Evolutionary conservation across 495 filamentous ascomycete species (phyloP), one percentile per base, ranked within the genome.

Genomic region (Annulohypoxylon maeteangense): DNA sequence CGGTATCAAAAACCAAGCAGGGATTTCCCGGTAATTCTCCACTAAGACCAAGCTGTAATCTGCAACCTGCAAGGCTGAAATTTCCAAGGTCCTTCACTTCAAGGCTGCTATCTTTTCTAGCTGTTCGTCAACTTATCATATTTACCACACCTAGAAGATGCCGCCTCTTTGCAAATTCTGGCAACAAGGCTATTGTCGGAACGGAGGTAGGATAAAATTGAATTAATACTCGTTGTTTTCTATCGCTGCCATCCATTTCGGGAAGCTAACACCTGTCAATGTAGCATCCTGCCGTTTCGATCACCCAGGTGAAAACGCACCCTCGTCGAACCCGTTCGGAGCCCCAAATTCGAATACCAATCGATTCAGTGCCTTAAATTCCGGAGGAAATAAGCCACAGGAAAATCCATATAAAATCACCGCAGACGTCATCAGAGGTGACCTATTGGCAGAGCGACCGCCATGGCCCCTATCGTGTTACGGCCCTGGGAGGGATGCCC

Each of bases 381-480:
- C 69, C 6, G 65, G 57, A 57, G 53, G 56, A 8, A 54, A 51
- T 20, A 58, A 50, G 16, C n/a, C 61, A 4, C 60, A 65, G 58
- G 75, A 75, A 10, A 84, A 82, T 36, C 64, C 72, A 1, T 88
- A 85, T 62, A 78, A 81, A 25, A 78, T 94, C 34, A 86, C 79
- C 27, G 80, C 78, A 44, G 86, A 85, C 0, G 77, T 75, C 6
- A 90, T 96, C 71, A 84, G 85, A 50, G 63, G 66, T 12, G 93
- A 96, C 67, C 81, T 96, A n/a, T 84, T 81, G 0, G 78, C 82
- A 31, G 91, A 93, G 58, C 86, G 85, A 18, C 94, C 94, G 38
- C 75, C 84, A 83, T 97, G 93, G 91, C 85, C 93, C 11, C 86
- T 97, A n/a, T 96, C 94, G 0, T 85, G 88, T 38, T 97, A 94